Base-by-base conservation (phyloP, 1,139 yeast genomes). In the Eremothecium cymbalariae region DNA sequence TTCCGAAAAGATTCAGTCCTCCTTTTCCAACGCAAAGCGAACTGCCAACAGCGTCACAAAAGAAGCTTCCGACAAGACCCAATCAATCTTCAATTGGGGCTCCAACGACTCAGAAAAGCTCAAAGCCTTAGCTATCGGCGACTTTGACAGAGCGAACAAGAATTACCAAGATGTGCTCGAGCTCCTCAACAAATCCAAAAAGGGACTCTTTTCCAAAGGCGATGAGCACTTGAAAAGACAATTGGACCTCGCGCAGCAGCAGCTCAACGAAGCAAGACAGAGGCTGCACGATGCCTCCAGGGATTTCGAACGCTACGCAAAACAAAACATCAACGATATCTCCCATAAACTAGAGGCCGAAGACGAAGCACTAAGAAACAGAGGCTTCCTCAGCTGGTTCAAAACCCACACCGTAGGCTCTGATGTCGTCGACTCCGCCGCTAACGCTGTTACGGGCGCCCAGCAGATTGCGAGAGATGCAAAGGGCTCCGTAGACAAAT, bases 401-500 rank as follows among this genome's bases (percentile, higher is more conserved):
- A 43, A 39, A 12, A 26, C 39, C 25, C 37, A 37, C 28, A 32
- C 38, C 14, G 25, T 38, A 18, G 13, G 46, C 28, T 40, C 46
- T 6, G 62, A 59, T n/a, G 31, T 40, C 12, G 36, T 46, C 16
- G 54, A 60, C 2, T 45, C 47, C 29, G 70, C 70, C 4, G 49
- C 57, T 18, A 60, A 59, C 25, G 59, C 60, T 38, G 65, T 67
- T 6, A 48, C 50, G 25, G 70, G 65, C 21, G 64, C 30, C 14
- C n/a, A 17, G 15, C 19, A 18, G 12, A 21, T 12, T 18, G 24
- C 24, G 24, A 13, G 13, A 3, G 3, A 3, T 21, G 24, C 24
- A 4, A 21, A 21, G 24, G 24, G 13, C 6, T 11, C 13, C 6
- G 21, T 27, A 4, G n/a, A n/a, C 12, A 21, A 18, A 11, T n/a